These are phyloP conservation scores for Exserohilum rostratum DNA, from an alignment of 2,329 filamentous ascomycete species.

Conservation along the genomic window DNA sequence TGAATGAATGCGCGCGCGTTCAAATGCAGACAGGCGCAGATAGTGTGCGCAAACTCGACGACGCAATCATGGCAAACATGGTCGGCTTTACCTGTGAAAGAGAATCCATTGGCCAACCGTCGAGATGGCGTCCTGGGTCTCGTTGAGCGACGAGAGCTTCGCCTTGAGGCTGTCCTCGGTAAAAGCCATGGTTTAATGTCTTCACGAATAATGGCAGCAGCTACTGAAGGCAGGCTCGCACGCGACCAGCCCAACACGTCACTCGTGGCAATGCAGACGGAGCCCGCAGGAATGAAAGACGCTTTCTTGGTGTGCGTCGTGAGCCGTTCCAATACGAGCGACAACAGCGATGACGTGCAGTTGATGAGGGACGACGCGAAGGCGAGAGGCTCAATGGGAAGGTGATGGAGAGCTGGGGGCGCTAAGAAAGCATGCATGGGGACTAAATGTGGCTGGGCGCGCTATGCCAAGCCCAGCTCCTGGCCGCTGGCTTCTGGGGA, in stretches of 20 bases:
- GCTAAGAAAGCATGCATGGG: slow-evolving; percentile 23
- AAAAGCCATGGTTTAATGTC: slow-evolving; percentile 73
- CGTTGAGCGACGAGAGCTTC: slow-evolving; percentile 93
- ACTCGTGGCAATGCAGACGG: neutral
- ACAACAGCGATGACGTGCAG: slow-evolving; percentile 28
- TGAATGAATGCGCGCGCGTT: neutral
- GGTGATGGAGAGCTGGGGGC: slow-evolving; percentile 25
- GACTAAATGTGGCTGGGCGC: slow-evolving; percentile 29
- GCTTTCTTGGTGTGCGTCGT: slow-evolving; percentile 8
- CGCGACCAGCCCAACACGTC: slow-evolving; percentile 26
- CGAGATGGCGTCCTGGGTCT: slow-evolving; percentile 96
- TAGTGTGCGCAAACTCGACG: slow-evolving; percentile 8
- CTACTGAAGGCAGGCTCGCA: slow-evolving; percentile 26
- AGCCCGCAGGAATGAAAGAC: slow-evolving; percentile 12
- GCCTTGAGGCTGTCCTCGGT: slow-evolving; percentile 94
- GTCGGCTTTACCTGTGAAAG: slow-evolving; percentile 80
- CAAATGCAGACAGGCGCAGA: neutral
- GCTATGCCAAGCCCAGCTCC: slow-evolving; percentile 22
- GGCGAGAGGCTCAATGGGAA: slow-evolving; percentile 16
- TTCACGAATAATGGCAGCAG: slow-evolving; percentile 28
- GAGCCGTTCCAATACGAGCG: slow-evolving; percentile 15
- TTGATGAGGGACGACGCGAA: slow-evolving; percentile 16
- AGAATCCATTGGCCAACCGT: slow-evolving; percentile 99
- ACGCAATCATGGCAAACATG: slow-evolving; percentile 1
- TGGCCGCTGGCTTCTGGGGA: slow-evolving; percentile 16